A percentile compares a stretch with the other conserved stretches of the same genome.
Evolutionary conservation across 1,284 basidiomycete genomes (phyloP).

Genomic region (Cryptococcus wingfieldii): DNA sequence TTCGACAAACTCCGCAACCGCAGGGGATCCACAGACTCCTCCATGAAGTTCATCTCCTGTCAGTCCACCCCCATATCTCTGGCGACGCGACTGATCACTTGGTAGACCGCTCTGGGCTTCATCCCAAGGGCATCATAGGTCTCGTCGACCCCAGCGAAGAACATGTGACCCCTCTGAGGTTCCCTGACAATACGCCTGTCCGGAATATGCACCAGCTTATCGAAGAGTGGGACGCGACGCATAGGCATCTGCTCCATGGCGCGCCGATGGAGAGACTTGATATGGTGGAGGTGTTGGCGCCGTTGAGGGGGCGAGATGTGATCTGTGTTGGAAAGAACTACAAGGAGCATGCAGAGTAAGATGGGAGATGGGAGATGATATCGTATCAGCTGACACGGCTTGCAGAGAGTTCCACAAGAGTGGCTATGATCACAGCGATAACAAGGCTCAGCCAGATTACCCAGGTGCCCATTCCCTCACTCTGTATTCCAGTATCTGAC

Average conservation of each 20-base stretch:
- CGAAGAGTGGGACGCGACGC: conserved; percentile 22
- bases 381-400: neutral
- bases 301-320: conserved; percentile 32
- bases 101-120: conserved; percentile 14
- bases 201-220: conserved; percentile 23
- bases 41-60: conserved; percentile 11
- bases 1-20: neutral
- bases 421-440: conserved; percentile 35
- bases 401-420: conserved; percentile 30
- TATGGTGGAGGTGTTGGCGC: conserved; percentile 28
- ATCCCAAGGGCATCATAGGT: conserved; percentile 16
- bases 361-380: neutral
- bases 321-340: conserved; percentile 39
- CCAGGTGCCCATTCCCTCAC: conserved; percentile 15
- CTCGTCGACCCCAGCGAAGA: conserved; percentile 12
- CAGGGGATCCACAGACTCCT: conserved; percentile 2
- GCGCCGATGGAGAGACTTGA: conserved; percentile 15
- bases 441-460: conserved; percentile 32
- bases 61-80: neutral
- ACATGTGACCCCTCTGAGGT: conserved; percentile 17
- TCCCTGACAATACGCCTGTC: conserved; percentile 20
- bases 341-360: conserved; percentile 30
- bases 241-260: conserved; percentile 12
- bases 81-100: neutral
- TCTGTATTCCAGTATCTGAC: neutral